A percentile compares a stretch with the other conserved stretches of the same genome.
Conservation (phyloP, 2,329 filamentous ascomycete genomes). For the Aspergillus piperis region DNA sequence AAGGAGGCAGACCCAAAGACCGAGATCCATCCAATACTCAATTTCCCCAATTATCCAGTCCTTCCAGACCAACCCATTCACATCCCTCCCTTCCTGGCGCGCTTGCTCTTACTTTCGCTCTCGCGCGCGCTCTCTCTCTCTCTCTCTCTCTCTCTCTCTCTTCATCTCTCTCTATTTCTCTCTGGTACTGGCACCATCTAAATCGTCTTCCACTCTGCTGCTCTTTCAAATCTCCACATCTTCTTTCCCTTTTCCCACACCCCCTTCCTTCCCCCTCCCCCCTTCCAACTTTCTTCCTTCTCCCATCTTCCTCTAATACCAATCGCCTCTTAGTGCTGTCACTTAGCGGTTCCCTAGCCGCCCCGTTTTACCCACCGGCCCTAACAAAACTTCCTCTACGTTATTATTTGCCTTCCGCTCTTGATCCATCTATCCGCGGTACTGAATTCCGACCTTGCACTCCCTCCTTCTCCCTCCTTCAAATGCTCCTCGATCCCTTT, state of each 20-base stretch:
- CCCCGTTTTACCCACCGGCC: slow-evolving; percentile 15
- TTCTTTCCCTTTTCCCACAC: slow-evolving; percentile 9
- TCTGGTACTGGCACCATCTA: background rate
- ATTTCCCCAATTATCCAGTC: background rate
- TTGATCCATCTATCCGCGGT: slow-evolving; percentile 14
- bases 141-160: too few species aligned
- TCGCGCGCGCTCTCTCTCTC: too few species aligned
- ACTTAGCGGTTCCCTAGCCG: slow-evolving; percentile 8
- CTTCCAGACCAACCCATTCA: slow-evolving; percentile 16
- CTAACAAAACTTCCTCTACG: slow-evolving; percentile 7
- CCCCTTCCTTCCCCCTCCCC: slow-evolving; percentile 10
- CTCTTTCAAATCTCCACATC: slow-evolving; percentile 12
- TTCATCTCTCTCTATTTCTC: too few species aligned
- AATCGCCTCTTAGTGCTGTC: slow-evolving; percentile 17
- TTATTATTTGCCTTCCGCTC: slow-evolving; percentile 12
- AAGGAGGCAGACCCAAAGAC: too few species aligned
- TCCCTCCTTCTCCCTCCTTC: slow-evolving; percentile 13
- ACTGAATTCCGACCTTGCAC: background rate
- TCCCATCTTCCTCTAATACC: slow-evolving; percentile 14
- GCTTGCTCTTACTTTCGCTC: too few species aligned
- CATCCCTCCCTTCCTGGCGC: slow-evolving; percentile 7
- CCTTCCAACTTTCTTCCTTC: slow-evolving; percentile 21
- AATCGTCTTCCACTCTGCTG: slow-evolving; percentile 14
- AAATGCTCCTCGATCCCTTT: slow-evolving; percentile 20
- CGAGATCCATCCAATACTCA: slow-evolving; percentile 5